Evolutionary conservation across 345 rosid genomes (phyloP).

Genomic region (Streptanthus diversifolius): DNA sequence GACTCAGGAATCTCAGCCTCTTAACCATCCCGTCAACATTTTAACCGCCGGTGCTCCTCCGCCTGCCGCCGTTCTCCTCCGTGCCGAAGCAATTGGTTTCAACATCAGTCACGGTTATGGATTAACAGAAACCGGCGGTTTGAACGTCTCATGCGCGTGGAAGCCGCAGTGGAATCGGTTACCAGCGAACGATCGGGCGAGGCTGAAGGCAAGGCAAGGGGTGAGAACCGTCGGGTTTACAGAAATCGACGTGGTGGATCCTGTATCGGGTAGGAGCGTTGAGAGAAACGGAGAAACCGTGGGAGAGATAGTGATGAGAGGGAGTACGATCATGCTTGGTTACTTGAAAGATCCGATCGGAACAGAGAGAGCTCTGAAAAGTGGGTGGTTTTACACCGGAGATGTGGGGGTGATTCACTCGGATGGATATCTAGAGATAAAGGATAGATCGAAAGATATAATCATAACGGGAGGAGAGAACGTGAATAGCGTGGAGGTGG

Average conservation of each 20-base stretch:
- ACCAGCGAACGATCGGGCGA: constrained; percentile 55
- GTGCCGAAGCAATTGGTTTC: constrained; percentile 66
- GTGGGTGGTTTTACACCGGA: constrained; percentile 67
- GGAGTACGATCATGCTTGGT: constrained; percentile 70
- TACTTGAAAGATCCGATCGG: constrained; percentile 61
- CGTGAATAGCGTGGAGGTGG: constrained; percentile 71
- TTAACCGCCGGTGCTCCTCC: constrained; percentile 86
- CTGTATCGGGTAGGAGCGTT: constrained; percentile 43
- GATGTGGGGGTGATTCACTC: constrained; percentile 73
- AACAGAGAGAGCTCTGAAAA: constrained; percentile 45
- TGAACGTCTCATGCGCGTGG: constrained; percentile 66
- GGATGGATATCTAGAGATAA: constrained; percentile 65
- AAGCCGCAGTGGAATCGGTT: constrained; percentile 63
- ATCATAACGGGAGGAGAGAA: constrained; percentile 89
- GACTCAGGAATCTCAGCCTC: constrained; percentile 28
- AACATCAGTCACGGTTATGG: constrained; percentile 72
- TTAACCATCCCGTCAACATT: constrained; percentile 50
- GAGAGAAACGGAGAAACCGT: constrained; percentile 55
- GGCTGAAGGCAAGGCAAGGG: constrained; percentile 73
- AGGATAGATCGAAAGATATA: constrained; percentile 73
- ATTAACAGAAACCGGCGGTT: constrained; percentile 65
- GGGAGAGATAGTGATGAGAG: constrained; percentile 72
- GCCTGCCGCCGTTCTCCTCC: constrained; percentile 58
- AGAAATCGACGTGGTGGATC: constrained; percentile 57
- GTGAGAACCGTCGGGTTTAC: constrained; percentile 47